A percentile compares a stretch with the other conserved stretches of the same genome.
phyloP scores from a whole-genome alignment of 495 filamentous ascomycete genomes.

The Aspergillus coremiiformis region DNA sequence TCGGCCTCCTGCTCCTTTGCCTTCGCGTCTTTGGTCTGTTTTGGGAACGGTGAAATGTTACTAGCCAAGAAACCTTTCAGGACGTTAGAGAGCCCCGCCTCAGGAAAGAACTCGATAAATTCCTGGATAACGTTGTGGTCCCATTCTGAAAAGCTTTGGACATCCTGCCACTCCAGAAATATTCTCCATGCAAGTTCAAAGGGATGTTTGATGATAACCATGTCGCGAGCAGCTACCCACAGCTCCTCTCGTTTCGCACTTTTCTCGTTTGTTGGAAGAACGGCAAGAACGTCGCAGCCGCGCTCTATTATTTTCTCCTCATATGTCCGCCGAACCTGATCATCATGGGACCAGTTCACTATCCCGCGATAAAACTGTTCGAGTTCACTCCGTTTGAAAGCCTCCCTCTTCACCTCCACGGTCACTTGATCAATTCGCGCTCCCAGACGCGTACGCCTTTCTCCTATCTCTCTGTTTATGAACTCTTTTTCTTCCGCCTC shows the following conservation, averaged over 20 bases:
- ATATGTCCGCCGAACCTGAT: slow-evolving; percentile 71
- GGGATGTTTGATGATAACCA: slow-evolving; percentile 94
- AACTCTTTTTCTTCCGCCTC: slow-evolving; percentile 83
- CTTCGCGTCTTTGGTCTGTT: slow-evolving; percentile 20
- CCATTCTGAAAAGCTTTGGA: slow-evolving; percentile 60
- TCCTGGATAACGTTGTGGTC: slow-evolving; percentile 69
- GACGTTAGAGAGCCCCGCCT: slow-evolving; percentile 71
- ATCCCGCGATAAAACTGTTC: slow-evolving; percentile 70
- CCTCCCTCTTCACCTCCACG: slow-evolving; percentile 77
- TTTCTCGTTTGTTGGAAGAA: slow-evolving; percentile 59
- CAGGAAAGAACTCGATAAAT: slow-evolving; percentile 77
- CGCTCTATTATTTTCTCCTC: slow-evolving; percentile 87
- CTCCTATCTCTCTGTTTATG: slow-evolving; percentile 86
- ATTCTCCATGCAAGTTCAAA: slow-evolving; percentile 88
- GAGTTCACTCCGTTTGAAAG: slow-evolving; percentile 61
- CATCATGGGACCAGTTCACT: slow-evolving; percentile 84
- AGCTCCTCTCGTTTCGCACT: slow-evolving; percentile 59
- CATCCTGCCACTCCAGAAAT: slow-evolving; percentile 80
- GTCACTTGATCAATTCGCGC: slow-evolving; percentile 76
- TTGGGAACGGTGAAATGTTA: slow-evolving; percentile 76
- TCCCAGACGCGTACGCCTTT: slow-evolving; percentile 80
- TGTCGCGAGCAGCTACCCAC: slow-evolving; percentile 67
- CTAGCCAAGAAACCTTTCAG: slow-evolving; percentile 73
- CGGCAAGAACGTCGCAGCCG: slow-evolving; percentile 66
- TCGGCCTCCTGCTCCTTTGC: slow-evolving; percentile 19